Evolutionary conservation across 352 stramenopile species (phyloP).

Genomic region (Sclerospora graminicola): DNA sequence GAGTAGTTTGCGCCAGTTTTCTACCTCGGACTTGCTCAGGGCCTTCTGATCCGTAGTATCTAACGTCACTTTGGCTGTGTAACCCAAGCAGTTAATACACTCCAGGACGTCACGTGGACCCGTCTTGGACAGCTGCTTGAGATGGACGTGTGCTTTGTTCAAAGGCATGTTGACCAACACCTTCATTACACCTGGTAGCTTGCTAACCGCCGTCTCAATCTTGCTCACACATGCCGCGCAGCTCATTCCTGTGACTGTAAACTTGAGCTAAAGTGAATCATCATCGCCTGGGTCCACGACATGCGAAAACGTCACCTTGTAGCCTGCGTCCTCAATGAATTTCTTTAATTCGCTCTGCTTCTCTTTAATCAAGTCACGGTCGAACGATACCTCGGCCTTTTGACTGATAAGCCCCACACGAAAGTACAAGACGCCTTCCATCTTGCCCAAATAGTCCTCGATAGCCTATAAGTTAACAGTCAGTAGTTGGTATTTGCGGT

Average conservation of each 20-base stretch:
- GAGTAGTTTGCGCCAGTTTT: slow-evolving; percentile 68
- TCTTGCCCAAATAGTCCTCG: slow-evolving; percentile 61
- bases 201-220: slow-evolving; percentile 51
- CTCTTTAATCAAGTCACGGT: slow-evolving; percentile 56
- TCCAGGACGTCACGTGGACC: slow-evolving; percentile 63
- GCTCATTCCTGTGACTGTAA: slow-evolving; percentile 61
- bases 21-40: slow-evolving; percentile 57
- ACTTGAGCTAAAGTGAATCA: slow-evolving; percentile 75
- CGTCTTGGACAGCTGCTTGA: slow-evolving; percentile 68
- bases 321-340: slow-evolving; percentile 67
- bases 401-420: slow-evolving; percentile 79
- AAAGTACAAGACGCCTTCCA: slow-evolving; percentile 56
- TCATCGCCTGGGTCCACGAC: slow-evolving; percentile 63
- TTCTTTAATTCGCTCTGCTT: slow-evolving; percentile 34
- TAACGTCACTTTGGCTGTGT: slow-evolving; percentile 39
- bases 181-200: slow-evolving; percentile 62
- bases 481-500: too few species aligned
- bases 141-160: slow-evolving; percentile 67
- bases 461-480: too few species aligned
- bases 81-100: slow-evolving; percentile 56
- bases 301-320: slow-evolving; percentile 70
- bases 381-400: slow-evolving; percentile 79
- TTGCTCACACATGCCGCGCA: slow-evolving; percentile 48
- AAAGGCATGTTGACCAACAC: slow-evolving; percentile 52
- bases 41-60: slow-evolving; percentile 50